Evolutionary conservation across 192 early-diverging fungal genomes (phyloP).

Genomic region (Podila clonocystis): DNA sequence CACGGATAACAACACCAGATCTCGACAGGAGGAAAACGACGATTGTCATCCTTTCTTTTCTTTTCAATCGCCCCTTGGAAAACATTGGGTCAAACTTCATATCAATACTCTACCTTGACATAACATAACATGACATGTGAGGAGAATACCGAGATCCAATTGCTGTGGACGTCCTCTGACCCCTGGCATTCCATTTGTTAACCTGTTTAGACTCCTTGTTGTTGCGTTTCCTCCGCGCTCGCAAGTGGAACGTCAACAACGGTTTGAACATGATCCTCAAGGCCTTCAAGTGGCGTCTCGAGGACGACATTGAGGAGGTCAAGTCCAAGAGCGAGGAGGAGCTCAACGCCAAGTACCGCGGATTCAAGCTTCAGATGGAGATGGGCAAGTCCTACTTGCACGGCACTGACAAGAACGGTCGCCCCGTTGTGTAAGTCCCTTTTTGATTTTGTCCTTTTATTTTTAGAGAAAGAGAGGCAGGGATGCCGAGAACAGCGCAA

Average conservation of each 20-base stretch:
- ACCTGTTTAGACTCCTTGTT: constrained; percentile 65
- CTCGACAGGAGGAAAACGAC: no score
- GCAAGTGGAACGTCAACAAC: constrained; percentile 89
- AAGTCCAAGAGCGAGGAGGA: constrained; percentile 38
- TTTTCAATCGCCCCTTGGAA: no score
- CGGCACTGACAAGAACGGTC: constrained; percentile 61
- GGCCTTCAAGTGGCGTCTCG: constrained; percentile 80
- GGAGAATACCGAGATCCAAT: neutral
- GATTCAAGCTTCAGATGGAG: constrained; percentile 50
- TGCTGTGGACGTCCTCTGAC: neutral
- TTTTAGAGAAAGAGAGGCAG: neutral
- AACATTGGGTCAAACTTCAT: no score
- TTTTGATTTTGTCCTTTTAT: constrained; percentile 6
- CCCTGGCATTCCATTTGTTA: neutral
- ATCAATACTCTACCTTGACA: neutral
- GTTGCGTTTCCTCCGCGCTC: constrained; percentile 87
- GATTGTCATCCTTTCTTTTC: no score
- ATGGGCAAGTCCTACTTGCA: constrained; percentile 60
- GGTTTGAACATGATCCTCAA: constrained; percentile 78
- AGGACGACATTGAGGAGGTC: constrained; percentile 66
- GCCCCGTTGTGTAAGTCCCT: constrained; percentile 60
- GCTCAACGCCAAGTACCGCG: constrained; percentile 44
- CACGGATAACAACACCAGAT: no score
- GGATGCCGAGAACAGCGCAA: neutral
- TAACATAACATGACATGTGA: neutral